Conservation (phyloP, 2,329 filamentous ascomycete species). For the Penicillium sp. region DNA sequence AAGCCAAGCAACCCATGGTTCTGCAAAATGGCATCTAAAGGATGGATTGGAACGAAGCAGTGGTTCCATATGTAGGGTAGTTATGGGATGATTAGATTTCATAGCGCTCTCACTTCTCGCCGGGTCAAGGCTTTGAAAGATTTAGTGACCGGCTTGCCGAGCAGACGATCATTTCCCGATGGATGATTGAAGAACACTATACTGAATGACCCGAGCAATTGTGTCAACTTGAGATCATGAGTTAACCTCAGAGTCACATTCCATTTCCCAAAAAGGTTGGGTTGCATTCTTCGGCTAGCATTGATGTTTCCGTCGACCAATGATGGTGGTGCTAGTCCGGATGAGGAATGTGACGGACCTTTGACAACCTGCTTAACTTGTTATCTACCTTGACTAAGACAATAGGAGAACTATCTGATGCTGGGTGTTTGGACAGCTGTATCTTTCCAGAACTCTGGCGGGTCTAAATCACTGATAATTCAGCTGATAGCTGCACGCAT, state of each 20-base stretch:
- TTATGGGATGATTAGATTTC: not conserved
- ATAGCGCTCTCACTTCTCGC: not conserved
- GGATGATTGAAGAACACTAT: not conserved
- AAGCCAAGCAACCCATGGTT: not conserved
- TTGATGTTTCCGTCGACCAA: slow-evolving; percentile 11
- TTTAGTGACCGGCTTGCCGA: not conserved
- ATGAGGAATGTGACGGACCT: slow-evolving; percentile 6
- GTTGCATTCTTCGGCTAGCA: slow-evolving; percentile 20
- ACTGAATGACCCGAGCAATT: not conserved
- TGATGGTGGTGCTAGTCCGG: not conserved
- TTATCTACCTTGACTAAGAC: not conserved
- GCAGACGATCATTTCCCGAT: not conserved
- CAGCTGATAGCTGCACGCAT: not conserved
- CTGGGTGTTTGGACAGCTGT: not conserved
- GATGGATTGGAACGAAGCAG: not conserved
- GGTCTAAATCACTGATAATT: not conserved
- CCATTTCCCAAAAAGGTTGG: slow-evolving; percentile 2
- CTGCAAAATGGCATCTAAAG: too few species aligned
- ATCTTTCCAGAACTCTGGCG: not conserved
- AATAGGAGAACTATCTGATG: not conserved
- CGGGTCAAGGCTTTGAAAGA: not conserved
- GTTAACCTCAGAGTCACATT: slow-evolving; percentile 12
- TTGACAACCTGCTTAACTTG: not conserved
- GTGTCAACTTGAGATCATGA: not conserved
- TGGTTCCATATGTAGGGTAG: not conserved